Conservation (phyloP, 164 flowering plant species). For the Cinnamomum chago region DNA sequence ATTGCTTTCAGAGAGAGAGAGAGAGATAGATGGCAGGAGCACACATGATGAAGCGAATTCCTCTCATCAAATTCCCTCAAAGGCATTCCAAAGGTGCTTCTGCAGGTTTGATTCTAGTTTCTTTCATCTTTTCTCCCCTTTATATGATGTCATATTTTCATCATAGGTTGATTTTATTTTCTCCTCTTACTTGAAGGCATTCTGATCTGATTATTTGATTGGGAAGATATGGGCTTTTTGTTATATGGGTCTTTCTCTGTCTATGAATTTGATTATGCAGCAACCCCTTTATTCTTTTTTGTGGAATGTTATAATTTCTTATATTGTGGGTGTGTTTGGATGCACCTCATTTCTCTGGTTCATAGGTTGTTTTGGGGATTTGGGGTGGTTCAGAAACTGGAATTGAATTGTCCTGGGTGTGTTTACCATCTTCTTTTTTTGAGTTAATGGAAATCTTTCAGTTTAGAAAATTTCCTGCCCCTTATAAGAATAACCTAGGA, state of each 20-base stretch:
- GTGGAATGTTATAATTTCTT: neutral
- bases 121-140: neutral
- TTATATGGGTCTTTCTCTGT: neutral
- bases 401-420: too few species aligned
- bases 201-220: neutral
- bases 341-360: neutral
- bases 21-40: conserved; percentile 17
- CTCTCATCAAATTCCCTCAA: conserved; percentile 20
- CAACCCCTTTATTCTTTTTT: neutral
- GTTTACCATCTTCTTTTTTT: too few species aligned
- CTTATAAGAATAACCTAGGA: too few species aligned
- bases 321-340: neutral
- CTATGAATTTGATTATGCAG: neutral
- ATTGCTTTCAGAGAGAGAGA: neutral
- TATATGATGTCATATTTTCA: neutral
- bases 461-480: too few species aligned
- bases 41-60: conserved; percentile 18
- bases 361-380: neutral
- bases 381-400: too few species aligned
- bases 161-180: neutral
- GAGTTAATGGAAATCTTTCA: too few species aligned
- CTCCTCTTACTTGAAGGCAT: too few species aligned
- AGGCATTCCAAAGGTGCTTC: conserved; percentile 12
- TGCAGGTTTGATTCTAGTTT: conserved; percentile 5
- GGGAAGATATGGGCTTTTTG: neutral